Evolutionary conservation across 176 grass and related monocot species (phyloP).

Genomic region (Oryza brachyantha): DNA sequence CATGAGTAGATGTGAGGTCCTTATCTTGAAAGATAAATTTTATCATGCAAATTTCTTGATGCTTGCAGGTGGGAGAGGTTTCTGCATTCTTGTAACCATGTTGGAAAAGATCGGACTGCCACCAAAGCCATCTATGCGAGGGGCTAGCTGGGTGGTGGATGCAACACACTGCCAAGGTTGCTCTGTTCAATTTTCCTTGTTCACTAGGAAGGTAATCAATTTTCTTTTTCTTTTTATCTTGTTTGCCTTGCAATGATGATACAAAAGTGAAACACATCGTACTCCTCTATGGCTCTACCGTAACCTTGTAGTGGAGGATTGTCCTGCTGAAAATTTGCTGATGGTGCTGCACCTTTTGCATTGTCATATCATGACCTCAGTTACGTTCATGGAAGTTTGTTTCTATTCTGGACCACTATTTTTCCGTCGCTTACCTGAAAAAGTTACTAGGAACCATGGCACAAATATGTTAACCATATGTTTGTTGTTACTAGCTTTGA

Average conservation of each 20-base stretch:
- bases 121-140: conserved; percentile 72
- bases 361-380: neutral
- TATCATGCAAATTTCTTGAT: neutral
- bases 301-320: neutral
- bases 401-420: neutral
- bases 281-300: neutral
- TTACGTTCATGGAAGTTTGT: neutral
- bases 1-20: neutral
- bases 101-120: conserved; percentile 79
- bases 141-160: conserved; percentile 73
- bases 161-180: conserved; percentile 88
- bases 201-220: conserved; percentile 70
- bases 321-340: neutral
- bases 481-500: neutral
- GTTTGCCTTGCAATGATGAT: neutral
- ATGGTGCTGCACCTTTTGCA: neutral
- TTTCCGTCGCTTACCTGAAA: conserved; percentile 9
- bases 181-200: conserved; percentile 71
- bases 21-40: neutral
- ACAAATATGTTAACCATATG: neutral
- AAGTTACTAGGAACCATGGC: neutral
- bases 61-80: neutral
- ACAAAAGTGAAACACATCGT: neutral
- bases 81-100: conserved; percentile 13
- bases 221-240: neutral